Conservation (phyloP, 2,329 filamentous ascomycete genomes). For the Aureobasidium sp. region DNA sequence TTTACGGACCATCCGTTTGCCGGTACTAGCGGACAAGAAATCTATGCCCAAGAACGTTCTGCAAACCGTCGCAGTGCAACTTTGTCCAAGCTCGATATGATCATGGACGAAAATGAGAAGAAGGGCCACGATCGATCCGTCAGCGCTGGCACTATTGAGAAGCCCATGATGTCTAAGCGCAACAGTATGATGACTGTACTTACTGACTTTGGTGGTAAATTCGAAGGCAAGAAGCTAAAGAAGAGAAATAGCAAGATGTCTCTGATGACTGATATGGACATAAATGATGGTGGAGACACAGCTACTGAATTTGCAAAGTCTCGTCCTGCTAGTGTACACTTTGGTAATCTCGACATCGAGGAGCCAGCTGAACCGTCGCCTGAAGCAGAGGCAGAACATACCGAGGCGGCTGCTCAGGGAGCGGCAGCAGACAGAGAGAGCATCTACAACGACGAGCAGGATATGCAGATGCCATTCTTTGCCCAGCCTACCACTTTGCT, state of each 20-base stretch:
- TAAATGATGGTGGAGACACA: conserved; percentile 14
- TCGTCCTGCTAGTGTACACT: neutral
- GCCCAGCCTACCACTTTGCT: conserved; percentile 82
- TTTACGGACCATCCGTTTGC: conserved; percentile 86
- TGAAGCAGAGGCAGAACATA: conserved; percentile 6
- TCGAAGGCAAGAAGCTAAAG: conserved; percentile 24
- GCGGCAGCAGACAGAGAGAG: conserved; percentile 26
- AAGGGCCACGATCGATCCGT: conserved; percentile 9
- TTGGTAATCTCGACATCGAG: neutral
- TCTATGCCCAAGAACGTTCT: conserved; percentile 50
- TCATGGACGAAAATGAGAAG: neutral
- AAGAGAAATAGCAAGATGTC: conserved; percentile 27
- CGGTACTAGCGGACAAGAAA: conserved; percentile 63
- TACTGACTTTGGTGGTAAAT: conserved; percentile 18
- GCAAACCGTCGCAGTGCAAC: conserved; percentile 19
- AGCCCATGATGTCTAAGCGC: conserved; percentile 17
- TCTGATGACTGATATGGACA: conserved; percentile 17
- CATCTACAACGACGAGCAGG: conserved; percentile 38
- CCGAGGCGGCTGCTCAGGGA: conserved; percentile 17
- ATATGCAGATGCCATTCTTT: conserved; percentile 40
- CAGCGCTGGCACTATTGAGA: conserved; percentile 13
- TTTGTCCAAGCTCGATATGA: neutral
- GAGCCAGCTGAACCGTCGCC: neutral
- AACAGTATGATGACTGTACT: conserved; percentile 26
- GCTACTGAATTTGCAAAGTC: conserved; percentile 1